Conservation (phyloP, 1,139 yeast species). For the Candida pseudocylindracea region DNA sequence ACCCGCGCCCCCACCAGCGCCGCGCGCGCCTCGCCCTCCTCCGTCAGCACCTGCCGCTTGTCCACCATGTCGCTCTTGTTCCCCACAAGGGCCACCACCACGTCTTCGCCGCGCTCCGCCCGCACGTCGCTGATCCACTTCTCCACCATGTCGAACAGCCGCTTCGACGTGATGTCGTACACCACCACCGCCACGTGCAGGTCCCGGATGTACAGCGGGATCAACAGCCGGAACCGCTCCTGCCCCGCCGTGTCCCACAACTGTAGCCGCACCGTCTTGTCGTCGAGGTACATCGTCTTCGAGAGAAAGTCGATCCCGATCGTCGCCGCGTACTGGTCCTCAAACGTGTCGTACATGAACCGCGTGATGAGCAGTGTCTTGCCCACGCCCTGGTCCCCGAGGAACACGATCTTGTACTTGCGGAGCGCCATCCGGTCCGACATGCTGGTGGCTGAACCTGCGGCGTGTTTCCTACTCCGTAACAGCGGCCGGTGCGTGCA, state of each 20-base stretch:
- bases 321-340: slow-evolving; percentile 87
- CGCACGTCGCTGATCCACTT: slow-evolving; percentile 42
- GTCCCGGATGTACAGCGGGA: slow-evolving; percentile 83
- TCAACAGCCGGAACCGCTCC: slow-evolving; percentile 5
- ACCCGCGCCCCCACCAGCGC: slow-evolving; percentile 40
- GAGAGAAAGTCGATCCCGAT: slow-evolving; percentile 91
- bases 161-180: slow-evolving; percentile 74
- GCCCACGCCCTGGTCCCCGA: slow-evolving; percentile 97
- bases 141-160: slow-evolving; percentile 52
- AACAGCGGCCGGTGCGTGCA: no score
- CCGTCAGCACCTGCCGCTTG: slow-evolving; percentile 60
- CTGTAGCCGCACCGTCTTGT: slow-evolving; percentile 26
- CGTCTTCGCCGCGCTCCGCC: slow-evolving; percentile 52
- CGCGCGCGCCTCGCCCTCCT: slow-evolving; percentile 49
- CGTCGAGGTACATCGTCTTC: slow-evolving; percentile 45
- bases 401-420: slow-evolving; percentile 75
- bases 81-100: slow-evolving; percentile 39
- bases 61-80: slow-evolving; percentile 68
- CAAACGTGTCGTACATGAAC: slow-evolving; percentile 97
- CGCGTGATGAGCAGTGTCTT: slow-evolving; percentile 88
- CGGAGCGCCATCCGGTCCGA: slow-evolving; percentile 13
- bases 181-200: slow-evolving; percentile 94
- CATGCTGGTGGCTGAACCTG: slow-evolving; percentile 1
- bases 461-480: no score
- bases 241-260: slow-evolving; percentile 7